These are phyloP conservation scores for Yamadazyma songkhlaensis DNA, from an alignment of 1,139 yeast species.

Conservation along the genomic window DNA sequence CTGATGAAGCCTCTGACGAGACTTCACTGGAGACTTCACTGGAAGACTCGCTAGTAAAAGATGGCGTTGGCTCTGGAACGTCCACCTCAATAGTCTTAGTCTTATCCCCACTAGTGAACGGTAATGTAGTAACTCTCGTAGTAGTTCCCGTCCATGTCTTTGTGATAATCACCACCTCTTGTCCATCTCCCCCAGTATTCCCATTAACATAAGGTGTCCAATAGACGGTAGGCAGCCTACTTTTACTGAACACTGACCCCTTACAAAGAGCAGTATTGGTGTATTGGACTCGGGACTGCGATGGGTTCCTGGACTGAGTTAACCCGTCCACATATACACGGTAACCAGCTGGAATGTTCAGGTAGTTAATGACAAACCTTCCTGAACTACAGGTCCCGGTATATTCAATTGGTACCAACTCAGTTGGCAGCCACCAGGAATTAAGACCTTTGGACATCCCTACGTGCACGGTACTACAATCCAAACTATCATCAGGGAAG, in stretches of 20 bases:
- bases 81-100: too few species aligned
- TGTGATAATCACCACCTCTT: background rate
- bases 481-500: slow-evolving; percentile 12
- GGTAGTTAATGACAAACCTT: slow-evolving; percentile 14
- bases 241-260: background rate
- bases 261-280: background rate
- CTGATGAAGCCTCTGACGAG: too few species aligned
- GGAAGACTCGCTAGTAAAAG: too few species aligned
- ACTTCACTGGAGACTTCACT: too few species aligned
- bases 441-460: slow-evolving; percentile 22
- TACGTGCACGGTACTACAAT: slow-evolving; percentile 21
- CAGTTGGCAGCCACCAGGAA: slow-evolving; percentile 20
- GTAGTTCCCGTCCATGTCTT: background rate
- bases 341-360: slow-evolving; percentile 29
- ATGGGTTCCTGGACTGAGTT: background rate
- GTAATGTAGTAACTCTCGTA: background rate
- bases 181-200: background rate
- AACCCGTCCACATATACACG: slow-evolving; percentile 26
- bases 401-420: slow-evolving; percentile 7
- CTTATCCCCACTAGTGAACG: background rate
- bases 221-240: too few species aligned
- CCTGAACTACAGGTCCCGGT: slow-evolving; percentile 17
- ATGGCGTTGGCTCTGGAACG: too few species aligned
- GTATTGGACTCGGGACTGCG: background rate
- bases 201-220: background rate